Percentiles rank a stretch among this genome's conserved stretches.
phyloP scores from a whole-genome alignment of 73 alveolate genomes.

The Paramecium bursaria region DNA sequence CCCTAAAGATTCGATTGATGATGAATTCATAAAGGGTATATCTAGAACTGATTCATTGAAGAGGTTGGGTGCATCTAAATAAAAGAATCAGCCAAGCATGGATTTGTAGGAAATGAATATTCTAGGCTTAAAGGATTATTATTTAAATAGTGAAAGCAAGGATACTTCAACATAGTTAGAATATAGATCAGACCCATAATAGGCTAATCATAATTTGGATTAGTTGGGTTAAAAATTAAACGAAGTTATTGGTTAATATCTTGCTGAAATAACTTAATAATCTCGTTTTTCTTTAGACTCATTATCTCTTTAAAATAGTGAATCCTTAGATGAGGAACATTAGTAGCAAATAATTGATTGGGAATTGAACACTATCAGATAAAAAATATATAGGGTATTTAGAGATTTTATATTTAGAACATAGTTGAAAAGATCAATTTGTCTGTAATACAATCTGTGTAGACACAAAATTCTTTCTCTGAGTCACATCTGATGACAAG shows the following conservation, averaged over 20 bases:
- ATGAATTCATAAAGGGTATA: too few species aligned
- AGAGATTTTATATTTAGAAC: neutral
- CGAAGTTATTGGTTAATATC: slow-evolving; percentile 44
- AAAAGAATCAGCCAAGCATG: too few species aligned
- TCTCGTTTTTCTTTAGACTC: slow-evolving; percentile 48
- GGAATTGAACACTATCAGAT: slow-evolving; percentile 37
- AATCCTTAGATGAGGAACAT: slow-evolving; percentile 43
- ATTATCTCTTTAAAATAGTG: slow-evolving; percentile 3
- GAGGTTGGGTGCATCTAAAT: too few species aligned
- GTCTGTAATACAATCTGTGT: slow-evolving; percentile 31
- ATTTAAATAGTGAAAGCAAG: neutral
- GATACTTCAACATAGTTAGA: neutral
- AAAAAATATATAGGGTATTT: slow-evolving; percentile 29
- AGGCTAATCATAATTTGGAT: slow-evolving; percentile 25
- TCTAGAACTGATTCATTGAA: too few species aligned
- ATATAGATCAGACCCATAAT: neutral
- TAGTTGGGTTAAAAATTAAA: slow-evolving; percentile 22
- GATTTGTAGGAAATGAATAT: slow-evolving; percentile 23
- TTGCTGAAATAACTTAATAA: slow-evolving; percentile 28
- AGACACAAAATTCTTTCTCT: neutral
- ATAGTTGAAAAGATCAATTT: slow-evolving; percentile 44
- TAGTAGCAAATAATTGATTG: slow-evolving; percentile 14
- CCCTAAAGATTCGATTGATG: too few species aligned
- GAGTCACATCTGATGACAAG: slow-evolving; percentile 9
- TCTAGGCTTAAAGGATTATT: slow-evolving; percentile 38